phyloP scores from a whole-genome alignment of 2,329 filamentous ascomycete species.

The Apiospora phragmitis region DNA sequence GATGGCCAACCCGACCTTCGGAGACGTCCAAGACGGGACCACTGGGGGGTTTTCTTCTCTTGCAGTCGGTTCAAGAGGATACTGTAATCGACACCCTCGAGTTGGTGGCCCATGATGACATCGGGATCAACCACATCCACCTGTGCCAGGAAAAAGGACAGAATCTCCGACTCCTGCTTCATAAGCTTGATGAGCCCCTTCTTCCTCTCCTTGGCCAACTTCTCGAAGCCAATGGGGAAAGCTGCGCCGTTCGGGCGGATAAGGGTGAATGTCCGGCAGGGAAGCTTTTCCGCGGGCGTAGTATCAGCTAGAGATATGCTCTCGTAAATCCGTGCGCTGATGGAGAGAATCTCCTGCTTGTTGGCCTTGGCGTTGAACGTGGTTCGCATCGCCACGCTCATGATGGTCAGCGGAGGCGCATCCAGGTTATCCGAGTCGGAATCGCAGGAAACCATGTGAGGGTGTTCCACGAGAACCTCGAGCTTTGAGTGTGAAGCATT shows the following conservation, averaged over 20 bases:
- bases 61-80: constrained; percentile 83
- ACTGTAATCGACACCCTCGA: constrained; percentile 97
- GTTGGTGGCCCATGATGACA: constrained; percentile 87
- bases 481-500: constrained; percentile 98
- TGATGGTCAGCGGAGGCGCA: constrained; percentile 85
- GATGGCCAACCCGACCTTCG: constrained; percentile 84
- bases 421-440: constrained; percentile 80
- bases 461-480: constrained; percentile 79
- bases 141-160: constrained; percentile 87
- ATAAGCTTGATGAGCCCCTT: constrained; percentile 77
- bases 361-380: constrained; percentile 89
- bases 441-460: constrained; percentile 71
- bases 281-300: constrained; percentile 83
- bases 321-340: constrained; percentile 90
- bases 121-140: constrained; percentile 89
- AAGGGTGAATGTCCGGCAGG: constrained; percentile 87
- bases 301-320: constrained; percentile 86
- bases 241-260: constrained; percentile 75
- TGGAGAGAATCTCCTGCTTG: constrained; percentile 92
- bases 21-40: constrained; percentile 89
- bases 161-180: constrained; percentile 80
- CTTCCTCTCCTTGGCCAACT: constrained; percentile 68
- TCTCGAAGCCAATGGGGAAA: constrained; percentile 87
- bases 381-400: constrained; percentile 89
- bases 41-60: constrained; percentile 88